phyloP scores from a whole-genome alignment of 495 filamentous ascomycete genomes.

The Trichoderma orchidacearum region DNA sequence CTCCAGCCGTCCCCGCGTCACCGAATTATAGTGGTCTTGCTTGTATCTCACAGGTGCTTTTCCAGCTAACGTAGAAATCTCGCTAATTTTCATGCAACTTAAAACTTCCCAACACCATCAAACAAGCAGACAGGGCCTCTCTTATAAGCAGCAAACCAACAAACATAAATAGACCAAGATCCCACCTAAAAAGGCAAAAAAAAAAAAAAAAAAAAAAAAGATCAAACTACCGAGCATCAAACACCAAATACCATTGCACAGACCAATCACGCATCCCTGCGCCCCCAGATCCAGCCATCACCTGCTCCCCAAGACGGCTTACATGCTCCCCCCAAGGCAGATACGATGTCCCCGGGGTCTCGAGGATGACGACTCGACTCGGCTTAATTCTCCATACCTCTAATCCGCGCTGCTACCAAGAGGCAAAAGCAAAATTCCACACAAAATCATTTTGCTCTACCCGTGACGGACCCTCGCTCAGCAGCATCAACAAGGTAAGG shows the following conservation, averaged over 20 bases:
- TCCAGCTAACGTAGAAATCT: background rate
- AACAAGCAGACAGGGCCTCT: background rate
- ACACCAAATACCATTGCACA: background rate
- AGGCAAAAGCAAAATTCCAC: too few relatives aligned
- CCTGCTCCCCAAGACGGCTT: background rate
- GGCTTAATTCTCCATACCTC: too few relatives aligned
- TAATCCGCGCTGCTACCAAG: too few relatives aligned
- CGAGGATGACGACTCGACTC: too few relatives aligned
- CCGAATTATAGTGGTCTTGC: background rate
- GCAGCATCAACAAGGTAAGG: too few relatives aligned
- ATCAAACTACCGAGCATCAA: too few relatives aligned
- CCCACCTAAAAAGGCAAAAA: background rate
- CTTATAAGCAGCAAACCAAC: background rate
- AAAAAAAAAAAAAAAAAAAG: background rate
- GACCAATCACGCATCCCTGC: background rate
- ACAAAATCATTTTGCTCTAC: too few relatives aligned
- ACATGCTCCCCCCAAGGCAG: background rate
- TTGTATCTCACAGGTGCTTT: background rate
- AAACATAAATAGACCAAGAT: background rate
- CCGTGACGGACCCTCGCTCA: too few relatives aligned
- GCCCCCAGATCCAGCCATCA: background rate
- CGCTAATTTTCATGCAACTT: too few relatives aligned
- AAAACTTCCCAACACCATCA: background rate
- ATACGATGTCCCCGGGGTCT: too few relatives aligned
- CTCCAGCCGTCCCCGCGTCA: background rate